Percentiles rank a stretch among this genome's conserved stretches.
Conservation (phyloP, 2,329 filamentous ascomycete genomes). For the Dothideomycetes sp. region DNA sequence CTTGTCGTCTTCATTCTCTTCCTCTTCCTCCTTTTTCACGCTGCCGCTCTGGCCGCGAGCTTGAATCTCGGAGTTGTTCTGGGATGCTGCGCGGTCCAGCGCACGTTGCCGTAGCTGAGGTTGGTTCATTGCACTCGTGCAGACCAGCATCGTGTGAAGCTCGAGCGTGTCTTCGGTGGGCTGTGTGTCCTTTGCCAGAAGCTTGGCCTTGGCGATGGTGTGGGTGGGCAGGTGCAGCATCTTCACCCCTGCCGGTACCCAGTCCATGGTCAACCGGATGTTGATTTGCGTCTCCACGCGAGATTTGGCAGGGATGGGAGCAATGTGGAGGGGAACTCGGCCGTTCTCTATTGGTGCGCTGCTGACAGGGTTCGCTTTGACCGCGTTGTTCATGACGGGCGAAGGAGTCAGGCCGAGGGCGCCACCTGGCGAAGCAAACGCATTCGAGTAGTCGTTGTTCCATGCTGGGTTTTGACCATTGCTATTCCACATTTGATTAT, state of each 20-base stretch:
- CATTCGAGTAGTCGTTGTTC: slow-evolving; percentile 19
- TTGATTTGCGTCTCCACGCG: slow-evolving; percentile 95
- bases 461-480: slow-evolving; percentile 20
- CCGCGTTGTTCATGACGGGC: slow-evolving; percentile 19
- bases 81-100: slow-evolving; percentile 45
- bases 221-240: slow-evolving; percentile 79
- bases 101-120: slow-evolving; percentile 56
- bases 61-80: slow-evolving; percentile 30
- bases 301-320: slow-evolving; percentile 51
- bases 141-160: slow-evolving; percentile 72
- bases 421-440: slow-evolving; percentile 19
- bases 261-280: slow-evolving; percentile 67
- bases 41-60: slow-evolving; percentile 30
- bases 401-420: slow-evolving; percentile 23
- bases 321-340: slow-evolving; percentile 23
- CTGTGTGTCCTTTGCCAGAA: slow-evolving; percentile 64
- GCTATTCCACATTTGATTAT: slow-evolving; percentile 17
- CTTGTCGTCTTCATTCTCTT: slow-evolving; percentile 53
- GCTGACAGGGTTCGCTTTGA: slow-evolving; percentile 10
- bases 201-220: slow-evolving; percentile 89
- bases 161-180: slow-evolving; percentile 65
- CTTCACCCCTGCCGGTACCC: slow-evolving; percentile 63
- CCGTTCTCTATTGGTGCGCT: slow-evolving; percentile 10
- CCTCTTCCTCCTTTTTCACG: slow-evolving; percentile 33
- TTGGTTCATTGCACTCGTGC: slow-evolving; percentile 82